A percentile compares a stretch with the other conserved stretches of the same genome.
These are phyloP conservation scores for Protostelium mycophagum DNA, from an alignment of 78 protist genomes.

Conservation along the genomic window DNA sequence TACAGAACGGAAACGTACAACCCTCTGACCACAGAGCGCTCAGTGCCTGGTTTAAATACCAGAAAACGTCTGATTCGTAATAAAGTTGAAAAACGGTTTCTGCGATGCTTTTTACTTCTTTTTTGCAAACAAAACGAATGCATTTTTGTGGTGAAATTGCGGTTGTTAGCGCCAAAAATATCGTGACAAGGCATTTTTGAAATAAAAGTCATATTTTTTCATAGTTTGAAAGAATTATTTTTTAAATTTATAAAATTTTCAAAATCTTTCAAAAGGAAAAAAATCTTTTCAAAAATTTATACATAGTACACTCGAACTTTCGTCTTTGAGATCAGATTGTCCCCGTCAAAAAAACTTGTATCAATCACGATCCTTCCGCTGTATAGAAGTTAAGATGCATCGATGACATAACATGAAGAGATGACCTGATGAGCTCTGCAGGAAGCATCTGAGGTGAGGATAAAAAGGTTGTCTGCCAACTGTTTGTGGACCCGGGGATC, in stretches of 20 bases:
- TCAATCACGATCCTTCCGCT: background rate
- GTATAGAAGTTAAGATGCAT: background rate
- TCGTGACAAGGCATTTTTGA: no score
- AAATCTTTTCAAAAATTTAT: no score
- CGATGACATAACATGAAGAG: background rate
- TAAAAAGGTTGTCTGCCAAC: constrained; percentile 6
- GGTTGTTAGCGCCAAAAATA: no score
- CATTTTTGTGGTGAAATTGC: no score
- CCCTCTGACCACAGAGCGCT: background rate
- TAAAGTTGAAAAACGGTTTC: no score
- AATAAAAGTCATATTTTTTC: no score
- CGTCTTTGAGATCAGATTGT: background rate
- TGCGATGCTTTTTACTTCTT: no score
- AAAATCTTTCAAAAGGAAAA: no score
- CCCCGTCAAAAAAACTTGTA: background rate
- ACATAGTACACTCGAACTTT: background rate
- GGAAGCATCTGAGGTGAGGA: constrained; percentile 25
- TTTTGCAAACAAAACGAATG: no score
- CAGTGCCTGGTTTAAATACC: background rate
- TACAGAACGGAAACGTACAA: background rate
- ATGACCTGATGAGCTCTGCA: constrained; percentile 7
- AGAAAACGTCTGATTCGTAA: no score
- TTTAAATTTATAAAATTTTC: no score
- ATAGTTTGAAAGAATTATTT: no score
- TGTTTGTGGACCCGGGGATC: constrained; percentile 41